Evolutionary conservation across 257 asterid species (phyloP).

Genomic region (Phtheirospermum japonicum): DNA sequence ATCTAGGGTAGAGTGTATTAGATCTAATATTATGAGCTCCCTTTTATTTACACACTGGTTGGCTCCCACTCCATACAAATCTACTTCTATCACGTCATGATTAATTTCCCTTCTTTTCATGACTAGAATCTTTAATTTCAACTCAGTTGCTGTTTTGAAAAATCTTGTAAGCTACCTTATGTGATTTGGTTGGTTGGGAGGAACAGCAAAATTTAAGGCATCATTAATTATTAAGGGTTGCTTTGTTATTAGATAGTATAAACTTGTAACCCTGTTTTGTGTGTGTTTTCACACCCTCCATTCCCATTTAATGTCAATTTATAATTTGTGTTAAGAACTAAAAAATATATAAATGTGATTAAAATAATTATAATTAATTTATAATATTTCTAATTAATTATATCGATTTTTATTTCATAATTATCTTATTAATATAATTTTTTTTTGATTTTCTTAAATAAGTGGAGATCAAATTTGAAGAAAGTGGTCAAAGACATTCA

Average conservation of each 20-base stretch:
- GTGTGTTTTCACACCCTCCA: too few relatives aligned
- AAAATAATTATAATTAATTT: too few relatives aligned
- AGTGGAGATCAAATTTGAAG: too few relatives aligned
- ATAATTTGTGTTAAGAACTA: too few relatives aligned
- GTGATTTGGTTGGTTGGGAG: slow-evolving; percentile 33
- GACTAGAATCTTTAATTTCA: slow-evolving; percentile 19
- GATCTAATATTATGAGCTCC: neutral
- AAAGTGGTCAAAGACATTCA: too few relatives aligned
- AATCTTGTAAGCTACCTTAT: slow-evolving; percentile 8
- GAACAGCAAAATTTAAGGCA: slow-evolving; percentile 29
- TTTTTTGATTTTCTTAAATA: too few relatives aligned
- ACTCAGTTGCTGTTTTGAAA: slow-evolving; percentile 9
- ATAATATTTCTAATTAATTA: too few relatives aligned
- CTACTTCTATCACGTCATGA: slow-evolving; percentile 39
- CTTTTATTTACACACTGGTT: neutral
- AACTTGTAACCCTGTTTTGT: too few relatives aligned
- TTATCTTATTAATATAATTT: too few relatives aligned
- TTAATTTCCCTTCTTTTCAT: slow-evolving; percentile 39
- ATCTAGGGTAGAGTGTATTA: neutral
- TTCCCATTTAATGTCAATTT: too few relatives aligned
- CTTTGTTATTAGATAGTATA: neutral
- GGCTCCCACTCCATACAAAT: slow-evolving; percentile 9
- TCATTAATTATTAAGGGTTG: slow-evolving; percentile 17
- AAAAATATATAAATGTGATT: too few relatives aligned
- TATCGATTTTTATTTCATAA: too few relatives aligned